phyloP scores from a whole-genome alignment of 208 protist species.

The Crithidia brevicula region DNA sequence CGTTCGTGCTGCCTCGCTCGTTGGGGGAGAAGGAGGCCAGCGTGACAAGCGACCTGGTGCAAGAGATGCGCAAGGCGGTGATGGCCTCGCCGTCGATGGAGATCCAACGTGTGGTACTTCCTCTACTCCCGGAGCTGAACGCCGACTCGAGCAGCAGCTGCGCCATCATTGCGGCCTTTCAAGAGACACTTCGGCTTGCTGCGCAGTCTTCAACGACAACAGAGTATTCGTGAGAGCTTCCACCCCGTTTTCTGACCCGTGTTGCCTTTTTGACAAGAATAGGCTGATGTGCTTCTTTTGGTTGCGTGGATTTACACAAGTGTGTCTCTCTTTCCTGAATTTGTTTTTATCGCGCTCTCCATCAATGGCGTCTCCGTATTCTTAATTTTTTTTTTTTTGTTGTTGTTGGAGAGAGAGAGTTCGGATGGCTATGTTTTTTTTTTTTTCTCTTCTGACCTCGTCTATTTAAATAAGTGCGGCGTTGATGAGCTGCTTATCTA shows the following conservation, averaged over 20 bases:
- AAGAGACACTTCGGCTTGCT: constrained; percentile 28
- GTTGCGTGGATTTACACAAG: too few relatives aligned
- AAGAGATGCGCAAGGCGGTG: constrained; percentile 17
- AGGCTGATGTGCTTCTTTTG: too few relatives aligned
- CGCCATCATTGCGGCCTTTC: constrained; percentile 26
- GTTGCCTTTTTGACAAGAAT: not conserved
- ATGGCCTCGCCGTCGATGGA: constrained; percentile 22
- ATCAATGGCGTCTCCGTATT: not conserved
- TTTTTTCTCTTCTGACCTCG: not conserved
- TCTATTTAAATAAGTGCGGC: not conserved
- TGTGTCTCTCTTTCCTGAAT: too few relatives aligned
- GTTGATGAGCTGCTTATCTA: too few relatives aligned
- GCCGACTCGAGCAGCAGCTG: not conserved
- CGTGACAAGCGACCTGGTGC: constrained; percentile 6
- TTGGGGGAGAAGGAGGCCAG: not conserved
- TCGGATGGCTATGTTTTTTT: not conserved
- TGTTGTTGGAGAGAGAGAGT: not conserved
- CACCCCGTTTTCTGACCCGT: not conserved
- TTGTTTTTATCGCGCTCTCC: too few relatives aligned
- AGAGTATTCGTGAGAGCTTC: not conserved
- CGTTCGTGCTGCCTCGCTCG: not conserved
- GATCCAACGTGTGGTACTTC: constrained; percentile 11
- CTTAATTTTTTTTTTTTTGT: not conserved
- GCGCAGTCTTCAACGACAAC: constrained; percentile 5
- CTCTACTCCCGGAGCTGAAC: constrained; percentile 3